Evolutionary conservation across 140 eudicot genomes (phyloP), one percentile per base, ranked within the genome.

Genomic region (Senecio squalidus): DNA sequence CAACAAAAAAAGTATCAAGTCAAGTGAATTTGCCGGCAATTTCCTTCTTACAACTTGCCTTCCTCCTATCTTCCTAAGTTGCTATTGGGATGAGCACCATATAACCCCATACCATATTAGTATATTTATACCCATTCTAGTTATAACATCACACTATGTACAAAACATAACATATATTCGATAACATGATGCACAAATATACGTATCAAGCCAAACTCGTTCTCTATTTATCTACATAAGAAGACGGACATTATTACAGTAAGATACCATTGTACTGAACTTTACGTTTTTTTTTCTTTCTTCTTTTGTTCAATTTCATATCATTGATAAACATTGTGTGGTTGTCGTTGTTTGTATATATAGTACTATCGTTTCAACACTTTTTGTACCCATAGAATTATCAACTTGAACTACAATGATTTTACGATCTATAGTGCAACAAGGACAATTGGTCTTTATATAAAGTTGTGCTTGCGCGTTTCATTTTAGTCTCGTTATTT

Each of bases 1-100:
- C 65, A 54, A 55, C 65, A 62, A 71, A 62, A 71, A 0, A 36
- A 18, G 50, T 21, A 71, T 34, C 65, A 54, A 53, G 29, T 70
- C 63, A 61, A 70, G 27, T 63, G 33, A 46, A 46, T 34, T 7
- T 59, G 77, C 71, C 65, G 71, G 77, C 71, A 71, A 50, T 50
- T 64, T 60, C 44, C 58, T 48, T 20, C 36, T 34, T 38, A 41
- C 70, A 24, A 71, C 76, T 46, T 71, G 69, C 53, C 53, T 63
- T 45, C 39, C 40, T 31, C 48, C 50, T 38, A 64, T 50, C 68
- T 62, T 21, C 15, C 51, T 31, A n/a, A n/a, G n/a, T 36, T 28
- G 51, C 43, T 24, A 71, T 40, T 60, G 55, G 44, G 74, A 58
- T 47, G 40, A 57, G 60, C 61, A 49, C 76, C 76, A n/a, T 60